phyloP scores from a whole-genome alignment of 2,329 filamentous ascomycete species.

The Calonectria naviculata region DNA sequence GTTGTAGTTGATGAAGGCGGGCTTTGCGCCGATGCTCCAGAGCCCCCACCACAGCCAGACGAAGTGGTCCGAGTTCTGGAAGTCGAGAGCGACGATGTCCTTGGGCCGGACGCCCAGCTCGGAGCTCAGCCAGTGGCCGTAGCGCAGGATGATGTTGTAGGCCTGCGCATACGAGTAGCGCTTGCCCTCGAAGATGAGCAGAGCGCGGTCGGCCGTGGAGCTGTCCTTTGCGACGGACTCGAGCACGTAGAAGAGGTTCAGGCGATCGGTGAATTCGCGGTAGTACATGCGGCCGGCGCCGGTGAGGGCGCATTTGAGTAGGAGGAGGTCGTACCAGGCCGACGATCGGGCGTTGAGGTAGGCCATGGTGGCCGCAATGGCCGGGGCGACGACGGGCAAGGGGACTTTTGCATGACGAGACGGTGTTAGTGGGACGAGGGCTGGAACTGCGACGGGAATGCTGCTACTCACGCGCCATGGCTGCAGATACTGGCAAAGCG shows the following conservation, averaged over 20 bases:
- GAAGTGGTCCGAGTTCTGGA: conserved; percentile 84
- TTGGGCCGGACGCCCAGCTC: conserved; percentile 71
- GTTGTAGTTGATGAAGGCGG: conserved; percentile 92
- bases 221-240: conserved; percentile 71
- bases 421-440: not conserved
- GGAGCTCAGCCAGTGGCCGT: conserved; percentile 80
- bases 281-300: conserved; percentile 54
- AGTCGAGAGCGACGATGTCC: conserved; percentile 84
- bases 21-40: conserved; percentile 85
- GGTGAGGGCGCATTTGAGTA: conserved; percentile 67
- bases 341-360: conserved; percentile 81
- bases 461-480: conserved; percentile 32
- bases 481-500: not conserved
- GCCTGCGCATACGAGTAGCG: conserved; percentile 80
- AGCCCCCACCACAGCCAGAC: conserved; percentile 81
- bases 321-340: conserved; percentile 72
- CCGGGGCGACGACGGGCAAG: conserved; percentile 66
- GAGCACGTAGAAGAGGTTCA: conserved; percentile 81
- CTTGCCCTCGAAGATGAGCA: conserved; percentile 76
- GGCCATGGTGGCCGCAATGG: conserved; percentile 74
- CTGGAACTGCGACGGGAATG: not conserved
- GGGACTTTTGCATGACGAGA: conserved; percentile 54
- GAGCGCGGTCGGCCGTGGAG: conserved; percentile 63
- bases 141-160: conserved; percentile 77
- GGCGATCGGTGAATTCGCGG: conserved; percentile 66